Conservation (phyloP, 129 eudicot species). For the Mikania micrantha region DNA sequence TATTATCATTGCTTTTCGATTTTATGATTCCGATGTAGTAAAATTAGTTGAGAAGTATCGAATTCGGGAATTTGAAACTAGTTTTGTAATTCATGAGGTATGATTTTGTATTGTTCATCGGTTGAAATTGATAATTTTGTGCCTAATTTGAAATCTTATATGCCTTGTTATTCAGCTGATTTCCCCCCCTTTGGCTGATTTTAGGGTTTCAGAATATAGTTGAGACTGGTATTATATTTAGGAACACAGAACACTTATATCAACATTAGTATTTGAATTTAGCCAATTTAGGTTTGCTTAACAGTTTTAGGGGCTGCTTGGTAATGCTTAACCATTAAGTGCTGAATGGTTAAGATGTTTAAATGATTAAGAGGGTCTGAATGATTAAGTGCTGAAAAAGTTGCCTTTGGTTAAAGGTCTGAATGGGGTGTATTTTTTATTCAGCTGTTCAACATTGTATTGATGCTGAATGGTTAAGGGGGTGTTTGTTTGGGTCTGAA, state of each 20-base stretch:
- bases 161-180: no score
- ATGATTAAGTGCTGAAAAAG: no score
- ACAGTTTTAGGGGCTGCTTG: no score
- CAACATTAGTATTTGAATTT: neutral
- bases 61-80: neutral
- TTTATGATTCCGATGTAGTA: neutral
- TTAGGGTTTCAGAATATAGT: neutral
- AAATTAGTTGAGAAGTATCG: neutral
- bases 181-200: neutral
- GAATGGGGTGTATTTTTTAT: no score
- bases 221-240: neutral
- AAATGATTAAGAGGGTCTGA: no score
- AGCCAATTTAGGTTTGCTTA: no score
- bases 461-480: no score
- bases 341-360: no score
- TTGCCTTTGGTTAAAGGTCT: no score
- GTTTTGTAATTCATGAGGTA: neutral
- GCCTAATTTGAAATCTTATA: neutral
- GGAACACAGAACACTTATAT: neutral
- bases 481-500: no score
- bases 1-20: neutral
- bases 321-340: no score
- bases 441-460: no score
- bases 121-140: slow-evolving; percentile 2
- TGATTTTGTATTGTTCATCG: neutral